Conservation (phyloP, 2,329 filamentous ascomycete species). For the Colletotrichum salicis region DNA sequence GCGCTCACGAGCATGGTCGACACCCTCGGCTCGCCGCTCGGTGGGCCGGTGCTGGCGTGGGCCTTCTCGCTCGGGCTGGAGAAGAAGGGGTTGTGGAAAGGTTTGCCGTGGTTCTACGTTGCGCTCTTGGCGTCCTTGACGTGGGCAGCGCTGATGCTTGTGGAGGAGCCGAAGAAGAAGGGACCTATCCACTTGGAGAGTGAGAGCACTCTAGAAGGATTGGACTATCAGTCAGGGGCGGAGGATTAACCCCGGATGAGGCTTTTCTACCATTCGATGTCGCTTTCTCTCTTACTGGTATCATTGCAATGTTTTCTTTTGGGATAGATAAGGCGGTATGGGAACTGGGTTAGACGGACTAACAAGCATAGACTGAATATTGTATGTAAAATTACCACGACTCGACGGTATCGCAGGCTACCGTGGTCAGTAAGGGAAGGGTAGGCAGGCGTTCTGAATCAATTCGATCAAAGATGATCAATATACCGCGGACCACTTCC, state of each 20-base stretch:
- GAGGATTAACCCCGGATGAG: constrained; percentile 18
- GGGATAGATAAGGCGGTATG: neutral
- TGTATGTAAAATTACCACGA: neutral
- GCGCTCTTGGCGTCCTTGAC: constrained; percentile 43
- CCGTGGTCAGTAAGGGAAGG: neutral
- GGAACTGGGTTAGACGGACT: neutral
- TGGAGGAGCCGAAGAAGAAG: constrained; percentile 45
- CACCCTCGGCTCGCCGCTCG: constrained; percentile 51
- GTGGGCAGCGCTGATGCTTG: constrained; percentile 44
- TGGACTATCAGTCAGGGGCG: constrained; percentile 19
- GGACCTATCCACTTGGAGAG: constrained; percentile 15
- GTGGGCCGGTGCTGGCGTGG: constrained; percentile 52
- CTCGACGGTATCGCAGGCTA: neutral
- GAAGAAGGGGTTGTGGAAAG: constrained; percentile 48
- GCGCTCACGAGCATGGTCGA: constrained; percentile 54
- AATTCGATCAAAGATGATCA: neutral
- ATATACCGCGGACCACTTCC: neutral
- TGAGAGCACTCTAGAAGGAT: neutral
- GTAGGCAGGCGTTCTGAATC: neutral
- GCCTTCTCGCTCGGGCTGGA: constrained; percentile 50
- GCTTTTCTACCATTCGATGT: neutral
- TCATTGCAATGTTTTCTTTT: neutral
- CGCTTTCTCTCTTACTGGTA: neutral
- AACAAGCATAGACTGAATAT: neutral
- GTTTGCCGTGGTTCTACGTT: constrained; percentile 54